phyloP scores from a whole-genome alignment of 2,329 filamentous ascomycete genomes.

The Penicillium sp. region DNA sequence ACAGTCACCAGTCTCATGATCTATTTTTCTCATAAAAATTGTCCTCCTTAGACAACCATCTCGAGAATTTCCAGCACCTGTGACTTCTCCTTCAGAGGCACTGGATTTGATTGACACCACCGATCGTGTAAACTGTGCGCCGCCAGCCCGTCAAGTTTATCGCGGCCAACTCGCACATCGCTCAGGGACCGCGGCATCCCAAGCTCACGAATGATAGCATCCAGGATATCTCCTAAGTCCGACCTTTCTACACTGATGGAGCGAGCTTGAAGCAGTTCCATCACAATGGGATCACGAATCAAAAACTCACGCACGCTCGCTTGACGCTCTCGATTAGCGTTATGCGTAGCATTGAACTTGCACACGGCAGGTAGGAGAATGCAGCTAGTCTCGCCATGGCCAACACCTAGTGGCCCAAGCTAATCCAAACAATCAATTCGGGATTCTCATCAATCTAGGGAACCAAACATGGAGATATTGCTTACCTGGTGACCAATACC shows the following conservation, averaged over 20 bases:
- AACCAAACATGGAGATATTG: not conserved
- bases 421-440: slow-evolving; percentile 12
- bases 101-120: slow-evolving; percentile 22
- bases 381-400: slow-evolving; percentile 63
- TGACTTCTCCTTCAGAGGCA: slow-evolving; percentile 20
- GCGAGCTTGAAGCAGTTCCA: slow-evolving; percentile 35
- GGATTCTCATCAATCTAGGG: not conserved
- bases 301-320: slow-evolving; percentile 42
- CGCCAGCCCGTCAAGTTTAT: slow-evolving; percentile 52
- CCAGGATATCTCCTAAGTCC: slow-evolving; percentile 55
- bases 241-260: slow-evolving; percentile 25
- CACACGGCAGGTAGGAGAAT: slow-evolving; percentile 58
- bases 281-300: slow-evolving; percentile 39
- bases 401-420: slow-evolving; percentile 57
- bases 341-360: slow-evolving; percentile 53
- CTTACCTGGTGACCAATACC: slow-evolving; percentile 54
- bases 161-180: slow-evolving; percentile 52
- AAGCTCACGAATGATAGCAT: slow-evolving; percentile 52
- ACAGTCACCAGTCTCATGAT: not conserved
- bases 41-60: slow-evolving; percentile 12
- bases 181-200: slow-evolving; percentile 56
- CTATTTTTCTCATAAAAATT: not conserved
- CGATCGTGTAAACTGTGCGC: slow-evolving; percentile 24
- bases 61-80: slow-evolving; percentile 26
- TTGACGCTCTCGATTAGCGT: slow-evolving; percentile 48